A percentile compares a stretch with the other conserved stretches of the same genome.
These are phyloP conservation scores for Pseudocercospora cruenta DNA, from an alignment of 2,329 filamentous ascomycete species.

Conservation along the genomic window DNA sequence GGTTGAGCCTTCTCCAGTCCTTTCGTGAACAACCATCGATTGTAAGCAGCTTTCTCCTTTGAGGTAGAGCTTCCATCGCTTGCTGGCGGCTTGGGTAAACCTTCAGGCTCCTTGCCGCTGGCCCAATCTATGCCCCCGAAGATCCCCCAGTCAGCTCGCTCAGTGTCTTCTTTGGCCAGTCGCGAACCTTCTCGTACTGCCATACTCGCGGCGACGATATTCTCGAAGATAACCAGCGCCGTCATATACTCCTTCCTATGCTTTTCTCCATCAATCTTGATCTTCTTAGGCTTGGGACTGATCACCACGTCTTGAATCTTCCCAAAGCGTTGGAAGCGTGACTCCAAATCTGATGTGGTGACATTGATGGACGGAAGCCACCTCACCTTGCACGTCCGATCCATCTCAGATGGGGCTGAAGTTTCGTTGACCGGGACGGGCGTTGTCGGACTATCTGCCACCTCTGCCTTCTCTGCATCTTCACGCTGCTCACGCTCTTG, in stretches of 20 bases:
- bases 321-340: constrained; percentile 59
- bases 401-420: constrained; percentile 52
- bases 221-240: constrained; percentile 60
- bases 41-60: neutral
- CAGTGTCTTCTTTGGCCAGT: constrained; percentile 23
- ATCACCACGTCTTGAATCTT: constrained; percentile 59
- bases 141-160: constrained; percentile 46
- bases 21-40: neutral
- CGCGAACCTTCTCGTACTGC: constrained; percentile 55
- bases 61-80: neutral
- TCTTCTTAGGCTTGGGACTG: constrained; percentile 56
- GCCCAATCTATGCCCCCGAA: constrained; percentile 62
- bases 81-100: constrained; percentile 30
- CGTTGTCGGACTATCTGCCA: neutral
- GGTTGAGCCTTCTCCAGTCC: constrained; percentile 36
- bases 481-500: constrained; percentile 42
- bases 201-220: constrained; percentile 61
- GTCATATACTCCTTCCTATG: constrained; percentile 44
- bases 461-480: neutral
- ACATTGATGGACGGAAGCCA: neutral
- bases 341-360: constrained; percentile 36
- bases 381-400: constrained; percentile 60
- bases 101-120: constrained; percentile 56
- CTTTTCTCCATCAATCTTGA: constrained; percentile 36
- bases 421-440: constrained; percentile 3